Evolutionary conservation across 2,329 filamentous ascomycete genomes (phyloP), one percentile per base, ranked within the genome.

Genomic region (Xylariaceae sp.): DNA sequence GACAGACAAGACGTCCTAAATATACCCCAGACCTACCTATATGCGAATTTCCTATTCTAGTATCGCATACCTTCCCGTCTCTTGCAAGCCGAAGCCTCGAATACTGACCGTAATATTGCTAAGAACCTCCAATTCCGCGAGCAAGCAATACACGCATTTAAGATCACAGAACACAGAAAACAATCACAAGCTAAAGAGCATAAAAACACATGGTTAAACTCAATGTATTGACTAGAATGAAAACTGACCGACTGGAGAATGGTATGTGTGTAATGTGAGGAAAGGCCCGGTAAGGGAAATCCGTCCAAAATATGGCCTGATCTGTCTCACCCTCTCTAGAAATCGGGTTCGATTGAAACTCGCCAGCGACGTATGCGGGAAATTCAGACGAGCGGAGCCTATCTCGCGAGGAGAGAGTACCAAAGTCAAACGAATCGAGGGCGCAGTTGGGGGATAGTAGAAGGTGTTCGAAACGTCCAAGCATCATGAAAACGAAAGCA

Each of bases 171-270:
- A 43, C 58, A 60, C 40, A 44, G 45, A 41, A 44, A 56, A 40
- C 14, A 54, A 43, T n/a, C n/a, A n/a, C n/a, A n/a, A n/a, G n/a
- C n/a, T n/a, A n/a, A n/a, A n/a, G n/a, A n/a, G 18, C 32, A 55
- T 7, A 29, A 44, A 20, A 46, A 1, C 46, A 46, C 20, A 44
- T 45, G 53, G 51, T 42, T 54, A 29, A 66, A 66, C 54, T 59
- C 57, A 60, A 56, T 67, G 57, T 62, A 69, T 69, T 68, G 49
- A 63, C 53, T 64, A 62, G 54, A 65, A 60, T 48, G 46, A 55
- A 63, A 64, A 57, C 46, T 58, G 59, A 63, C 59, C 54, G 54
- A 62, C 57, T 41, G 56, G 57, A 60, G 60, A 57, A 61, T 50
- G 52, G 43, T 40, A 40, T 56, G 58, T 44, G 55, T 59, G 61